phyloP scores from a whole-genome alignment of 176 grass and related monocot species.

The Cocos nucifera region DNA sequence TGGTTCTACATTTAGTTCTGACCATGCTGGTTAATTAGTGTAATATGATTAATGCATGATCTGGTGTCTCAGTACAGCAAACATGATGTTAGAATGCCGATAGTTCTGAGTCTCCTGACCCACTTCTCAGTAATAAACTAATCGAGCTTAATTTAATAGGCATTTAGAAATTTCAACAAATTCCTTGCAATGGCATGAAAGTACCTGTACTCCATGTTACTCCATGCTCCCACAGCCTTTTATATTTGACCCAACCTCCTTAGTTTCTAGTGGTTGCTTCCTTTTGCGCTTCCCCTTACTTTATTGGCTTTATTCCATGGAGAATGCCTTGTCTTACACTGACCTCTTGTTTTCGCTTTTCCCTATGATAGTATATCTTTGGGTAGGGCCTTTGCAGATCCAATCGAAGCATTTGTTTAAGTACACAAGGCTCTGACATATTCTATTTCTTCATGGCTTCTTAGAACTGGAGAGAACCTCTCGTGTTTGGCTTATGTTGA shows the following conservation, averaged over 20 bases:
- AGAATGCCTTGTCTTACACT: slow-evolving; percentile 2
- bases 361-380: not conserved
- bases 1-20: too few species aligned
- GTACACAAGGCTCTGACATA: slow-evolving; percentile 15
- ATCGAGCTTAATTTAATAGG: too few species aligned
- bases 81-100: too few species aligned
- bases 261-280: slow-evolving; percentile 32
- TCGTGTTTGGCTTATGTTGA: not conserved
- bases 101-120: too few species aligned
- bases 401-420: slow-evolving; percentile 16
- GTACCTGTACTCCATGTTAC: slow-evolving; percentile 45
- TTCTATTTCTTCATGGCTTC: slow-evolving; percentile 2
- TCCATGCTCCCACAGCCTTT: slow-evolving; percentile 49
- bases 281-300: slow-evolving; percentile 15
- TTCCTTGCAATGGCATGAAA: slow-evolving; percentile 68
- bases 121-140: too few species aligned
- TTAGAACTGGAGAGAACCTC: not conserved
- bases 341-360: not conserved
- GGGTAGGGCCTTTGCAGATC: not conserved
- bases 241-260: slow-evolving; percentile 27
- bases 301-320: slow-evolving; percentile 11
- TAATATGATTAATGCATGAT: too few species aligned
- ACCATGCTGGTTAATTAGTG: too few species aligned
- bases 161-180: not conserved
- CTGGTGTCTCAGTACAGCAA: too few species aligned